Conservation (phyloP, 441 rosid genomes). For the Melastoma candidum region DNA sequence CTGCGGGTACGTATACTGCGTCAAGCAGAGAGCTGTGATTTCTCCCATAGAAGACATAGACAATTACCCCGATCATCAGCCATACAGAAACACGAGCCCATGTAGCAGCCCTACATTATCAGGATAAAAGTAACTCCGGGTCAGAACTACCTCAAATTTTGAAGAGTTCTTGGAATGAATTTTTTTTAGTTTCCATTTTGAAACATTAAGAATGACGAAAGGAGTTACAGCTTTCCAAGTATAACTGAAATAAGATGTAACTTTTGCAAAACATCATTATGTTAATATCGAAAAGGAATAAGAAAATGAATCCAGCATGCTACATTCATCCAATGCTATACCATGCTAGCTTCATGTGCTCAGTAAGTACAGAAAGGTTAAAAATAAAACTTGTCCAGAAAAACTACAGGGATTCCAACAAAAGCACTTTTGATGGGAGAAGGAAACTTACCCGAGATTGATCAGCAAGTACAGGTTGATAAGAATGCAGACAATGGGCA, state of each 20-base stretch:
- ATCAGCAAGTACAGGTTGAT: constrained; percentile 78
- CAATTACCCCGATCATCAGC: constrained; percentile 60
- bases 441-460: constrained; percentile 69
- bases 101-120: constrained; percentile 40
- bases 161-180: too few species aligned
- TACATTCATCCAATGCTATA: too few species aligned
- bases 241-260: too few species aligned
- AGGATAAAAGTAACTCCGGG: background rate
- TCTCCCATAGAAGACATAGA: constrained; percentile 63
- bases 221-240: too few species aligned
- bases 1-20: constrained; percentile 69
- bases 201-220: too few species aligned
- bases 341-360: too few species aligned
- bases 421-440: background rate
- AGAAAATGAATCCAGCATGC: too few species aligned
- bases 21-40: constrained; percentile 58
- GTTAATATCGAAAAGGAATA: too few species aligned
- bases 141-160: background rate
- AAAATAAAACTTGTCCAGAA: background rate
- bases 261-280: too few species aligned
- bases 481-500: constrained; percentile 74
- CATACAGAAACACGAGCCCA: constrained; percentile 82
- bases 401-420: background rate
- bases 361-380: too few species aligned
- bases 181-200: too few species aligned